A percentile compares a stretch with the other conserved stretches of the same genome.
These are phyloP conservation scores for Catenaria anguillulae DNA, from an alignment of 371 early-diverging fungal genomes.

Conservation along the genomic window DNA sequence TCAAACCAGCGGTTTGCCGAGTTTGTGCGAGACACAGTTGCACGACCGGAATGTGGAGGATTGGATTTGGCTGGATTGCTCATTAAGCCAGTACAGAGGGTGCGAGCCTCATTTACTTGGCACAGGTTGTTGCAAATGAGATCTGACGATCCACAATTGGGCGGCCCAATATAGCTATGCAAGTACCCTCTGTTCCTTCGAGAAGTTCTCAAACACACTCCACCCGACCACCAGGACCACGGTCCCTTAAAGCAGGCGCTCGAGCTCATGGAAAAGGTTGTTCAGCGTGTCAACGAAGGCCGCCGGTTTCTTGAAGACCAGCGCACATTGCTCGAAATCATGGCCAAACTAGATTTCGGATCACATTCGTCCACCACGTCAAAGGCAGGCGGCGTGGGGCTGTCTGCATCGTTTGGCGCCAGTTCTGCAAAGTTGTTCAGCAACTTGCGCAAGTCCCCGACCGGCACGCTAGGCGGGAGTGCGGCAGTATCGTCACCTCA, in stretches of 20 bases:
- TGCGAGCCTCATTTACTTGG: background rate
- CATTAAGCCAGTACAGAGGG: background rate
- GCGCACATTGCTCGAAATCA: background rate
- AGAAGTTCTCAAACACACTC: slow-evolving; percentile 15
- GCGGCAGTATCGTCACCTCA: too few relatives aligned
- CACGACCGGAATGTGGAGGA: background rate
- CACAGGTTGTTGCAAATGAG: too few relatives aligned
- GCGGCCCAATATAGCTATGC: background rate
- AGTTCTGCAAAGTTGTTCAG: background rate
- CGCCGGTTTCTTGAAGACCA: slow-evolving; percentile 14
- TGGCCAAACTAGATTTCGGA: slow-evolving; percentile 5
- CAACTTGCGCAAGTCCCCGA: background rate
- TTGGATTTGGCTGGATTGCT: background rate
- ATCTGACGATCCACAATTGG: too few relatives aligned
- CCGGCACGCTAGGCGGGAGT: too few relatives aligned
- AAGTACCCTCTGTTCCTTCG: slow-evolving; percentile 3
- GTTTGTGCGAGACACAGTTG: background rate
- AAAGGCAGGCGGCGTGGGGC: background rate
- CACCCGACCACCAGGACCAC: slow-evolving; percentile 11
- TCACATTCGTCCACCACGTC: background rate
- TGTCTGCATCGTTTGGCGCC: background rate
- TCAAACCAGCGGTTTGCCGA: background rate
- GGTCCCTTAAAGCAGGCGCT: slow-evolving; percentile 7
- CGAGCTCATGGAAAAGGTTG: slow-evolving; percentile 12
- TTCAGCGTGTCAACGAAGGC: slow-evolving; percentile 15